Conservation (phyloP, 1,284 basidiomycete species). For the Cryptococcus wingfieldii region DNA sequence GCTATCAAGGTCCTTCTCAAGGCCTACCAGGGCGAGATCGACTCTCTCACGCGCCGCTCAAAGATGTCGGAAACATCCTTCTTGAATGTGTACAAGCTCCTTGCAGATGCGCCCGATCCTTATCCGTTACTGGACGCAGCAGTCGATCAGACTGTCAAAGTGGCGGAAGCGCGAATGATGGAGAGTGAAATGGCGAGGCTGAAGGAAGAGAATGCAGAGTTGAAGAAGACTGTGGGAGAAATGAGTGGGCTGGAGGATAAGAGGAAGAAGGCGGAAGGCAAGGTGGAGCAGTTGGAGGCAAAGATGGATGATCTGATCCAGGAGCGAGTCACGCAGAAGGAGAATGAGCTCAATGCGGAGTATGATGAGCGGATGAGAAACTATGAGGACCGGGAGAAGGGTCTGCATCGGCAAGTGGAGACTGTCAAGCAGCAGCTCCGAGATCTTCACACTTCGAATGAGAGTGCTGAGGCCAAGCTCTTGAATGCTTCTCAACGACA, state of each 20-base stretch:
- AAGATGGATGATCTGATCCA: constrained; percentile 91
- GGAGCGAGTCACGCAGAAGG: constrained; percentile 80
- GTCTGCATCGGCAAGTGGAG: constrained; percentile 78
- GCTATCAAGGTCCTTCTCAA: constrained; percentile 85
- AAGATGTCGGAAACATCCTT: constrained; percentile 91
- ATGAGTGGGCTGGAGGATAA: constrained; percentile 63
- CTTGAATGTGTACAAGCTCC: constrained; percentile 84
- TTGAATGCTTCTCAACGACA: constrained; percentile 82
- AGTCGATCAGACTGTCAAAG: constrained; percentile 84
- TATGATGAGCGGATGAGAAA: constrained; percentile 94
- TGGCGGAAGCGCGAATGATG: constrained; percentile 70
- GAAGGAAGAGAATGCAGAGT: constrained; percentile 71
- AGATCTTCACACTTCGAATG: constrained; percentile 83
- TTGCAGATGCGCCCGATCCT: constrained; percentile 92
- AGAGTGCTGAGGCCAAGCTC: constrained; percentile 84
- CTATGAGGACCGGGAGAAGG: constrained; percentile 92
- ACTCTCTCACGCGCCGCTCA: constrained; percentile 84
- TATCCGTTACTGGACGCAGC: constrained; percentile 91
- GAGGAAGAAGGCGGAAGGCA: constrained; percentile 68
- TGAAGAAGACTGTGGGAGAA: constrained; percentile 68
- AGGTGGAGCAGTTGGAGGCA: constrained; percentile 72
- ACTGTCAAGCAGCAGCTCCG: constrained; percentile 81
- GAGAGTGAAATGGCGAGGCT: constrained; percentile 67
- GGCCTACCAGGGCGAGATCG: constrained; percentile 95
- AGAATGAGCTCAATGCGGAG: constrained; percentile 90